Conservation (phyloP, 257 asterid genomes). For the Solanum ossicruentum region DNA sequence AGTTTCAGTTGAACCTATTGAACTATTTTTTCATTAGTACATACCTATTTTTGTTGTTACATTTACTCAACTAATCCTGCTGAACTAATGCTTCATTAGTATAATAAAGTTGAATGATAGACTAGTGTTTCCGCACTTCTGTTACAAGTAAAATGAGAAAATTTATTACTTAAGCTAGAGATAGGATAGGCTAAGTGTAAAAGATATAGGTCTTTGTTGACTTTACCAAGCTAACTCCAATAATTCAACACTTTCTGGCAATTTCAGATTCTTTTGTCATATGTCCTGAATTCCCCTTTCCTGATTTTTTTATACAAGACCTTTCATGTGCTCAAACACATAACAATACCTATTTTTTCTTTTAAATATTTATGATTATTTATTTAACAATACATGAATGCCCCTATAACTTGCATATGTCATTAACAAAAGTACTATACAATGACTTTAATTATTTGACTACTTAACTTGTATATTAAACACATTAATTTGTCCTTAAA, state of each 20-base stretch:
- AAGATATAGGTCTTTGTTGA: not conserved
- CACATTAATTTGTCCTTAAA: no score
- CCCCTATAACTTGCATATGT: not conserved
- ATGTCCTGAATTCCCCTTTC: not conserved
- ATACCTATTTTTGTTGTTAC: slow-evolving; percentile 39
- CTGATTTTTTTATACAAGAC: no score
- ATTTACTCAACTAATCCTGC: no score
- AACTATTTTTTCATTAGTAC: not conserved
- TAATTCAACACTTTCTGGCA: not conserved
- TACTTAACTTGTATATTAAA: not conserved
- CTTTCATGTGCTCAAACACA: not conserved
- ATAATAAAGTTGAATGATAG: no score
- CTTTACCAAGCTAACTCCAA: not conserved
- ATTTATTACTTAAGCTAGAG: not conserved
- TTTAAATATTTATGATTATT: not conserved
- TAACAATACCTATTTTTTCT: not conserved
- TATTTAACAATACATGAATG: not conserved
- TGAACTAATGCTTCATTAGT: no score
- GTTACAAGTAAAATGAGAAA: not conserved
- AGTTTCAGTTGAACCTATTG: not conserved
- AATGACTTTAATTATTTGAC: not conserved
- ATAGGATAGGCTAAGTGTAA: not conserved
- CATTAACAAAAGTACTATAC: not conserved
- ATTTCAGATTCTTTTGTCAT: not conserved
- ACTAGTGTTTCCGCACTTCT: no score